phyloP scores from a whole-genome alignment of 192 early-diverging fungal genomes.

The Podochytrium sp. region DNA sequence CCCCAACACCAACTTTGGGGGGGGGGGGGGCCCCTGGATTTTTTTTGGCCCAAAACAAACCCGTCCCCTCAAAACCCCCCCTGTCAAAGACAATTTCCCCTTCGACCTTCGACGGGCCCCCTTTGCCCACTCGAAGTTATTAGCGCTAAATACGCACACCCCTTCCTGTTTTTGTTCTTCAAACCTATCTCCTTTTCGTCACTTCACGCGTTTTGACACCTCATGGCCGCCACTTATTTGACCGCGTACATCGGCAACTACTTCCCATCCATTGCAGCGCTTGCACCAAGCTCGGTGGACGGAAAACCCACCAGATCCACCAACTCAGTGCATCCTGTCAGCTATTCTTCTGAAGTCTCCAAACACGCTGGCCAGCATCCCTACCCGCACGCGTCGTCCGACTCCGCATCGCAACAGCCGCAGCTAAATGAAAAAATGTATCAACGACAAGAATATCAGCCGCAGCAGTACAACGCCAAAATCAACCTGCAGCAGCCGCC shows the following conservation, averaged over 20 bases:
- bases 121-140: no score
- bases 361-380: neutral
- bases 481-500: neutral
- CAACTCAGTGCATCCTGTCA: neutral
- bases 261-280: slow-evolving; percentile 14
- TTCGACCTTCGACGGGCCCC: no score
- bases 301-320: neutral
- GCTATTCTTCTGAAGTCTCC: neutral
- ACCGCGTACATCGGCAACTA: slow-evolving; percentile 22
- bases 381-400: no score
- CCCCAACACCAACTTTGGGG: no score
- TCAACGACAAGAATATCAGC: neutral
- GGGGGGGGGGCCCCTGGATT: no score
- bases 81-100: no score
- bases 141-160: no score
- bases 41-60: no score
- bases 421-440: neutral
- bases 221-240: slow-evolving; percentile 27
- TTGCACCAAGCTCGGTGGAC: neutral
- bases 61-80: no score
- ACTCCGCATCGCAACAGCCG: no score
- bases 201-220: neutral
- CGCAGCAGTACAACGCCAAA: neutral
- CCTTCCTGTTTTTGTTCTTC: no score
- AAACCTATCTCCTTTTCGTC: no score